Evolutionary conservation across 192 early-diverging fungal genomes (phyloP).

Genomic region (Haplosporangium gracile): DNA sequence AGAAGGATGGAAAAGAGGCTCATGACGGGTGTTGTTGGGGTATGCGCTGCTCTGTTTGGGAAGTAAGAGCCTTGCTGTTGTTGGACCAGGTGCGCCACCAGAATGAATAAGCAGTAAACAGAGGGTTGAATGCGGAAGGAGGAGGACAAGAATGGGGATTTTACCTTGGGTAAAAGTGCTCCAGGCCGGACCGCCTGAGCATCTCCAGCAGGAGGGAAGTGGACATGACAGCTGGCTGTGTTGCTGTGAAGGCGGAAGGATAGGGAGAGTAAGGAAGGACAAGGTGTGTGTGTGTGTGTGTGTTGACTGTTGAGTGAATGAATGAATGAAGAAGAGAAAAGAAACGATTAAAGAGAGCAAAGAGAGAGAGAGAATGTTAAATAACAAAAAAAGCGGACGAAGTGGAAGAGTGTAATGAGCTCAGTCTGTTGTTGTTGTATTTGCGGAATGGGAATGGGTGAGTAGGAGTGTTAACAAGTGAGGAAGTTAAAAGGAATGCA

Average conservation of each 20-base stretch:
- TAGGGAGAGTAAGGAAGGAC: not conserved
- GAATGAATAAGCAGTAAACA: not conserved
- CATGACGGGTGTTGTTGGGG: no score
- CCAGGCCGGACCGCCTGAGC: slow-evolving; percentile 72
- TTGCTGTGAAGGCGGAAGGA: not conserved
- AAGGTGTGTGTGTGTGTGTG: not conserved
- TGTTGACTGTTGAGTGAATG: not conserved
- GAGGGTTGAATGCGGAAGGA: not conserved
- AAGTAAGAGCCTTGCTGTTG: not conserved
- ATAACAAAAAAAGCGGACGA: not conserved
- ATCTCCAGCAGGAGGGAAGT: slow-evolving; percentile 73
- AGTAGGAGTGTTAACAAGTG: not conserved
- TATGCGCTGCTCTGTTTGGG: not conserved
- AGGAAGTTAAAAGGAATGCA: not conserved
- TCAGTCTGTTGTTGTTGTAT: not conserved
- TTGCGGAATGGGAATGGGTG: not conserved
- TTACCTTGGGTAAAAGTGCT: slow-evolving; percentile 70
- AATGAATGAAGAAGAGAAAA: not conserved
- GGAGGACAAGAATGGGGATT: not conserved
- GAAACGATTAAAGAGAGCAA: not conserved
- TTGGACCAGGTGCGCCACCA: not conserved
- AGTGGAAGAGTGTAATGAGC: not conserved
- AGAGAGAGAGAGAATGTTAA: not conserved
- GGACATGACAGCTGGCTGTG: slow-evolving; percentile 33
- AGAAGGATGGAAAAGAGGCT: not conserved